Conservation (phyloP, 2,329 filamentous ascomycete species). For the Diplodia mutila region DNA sequence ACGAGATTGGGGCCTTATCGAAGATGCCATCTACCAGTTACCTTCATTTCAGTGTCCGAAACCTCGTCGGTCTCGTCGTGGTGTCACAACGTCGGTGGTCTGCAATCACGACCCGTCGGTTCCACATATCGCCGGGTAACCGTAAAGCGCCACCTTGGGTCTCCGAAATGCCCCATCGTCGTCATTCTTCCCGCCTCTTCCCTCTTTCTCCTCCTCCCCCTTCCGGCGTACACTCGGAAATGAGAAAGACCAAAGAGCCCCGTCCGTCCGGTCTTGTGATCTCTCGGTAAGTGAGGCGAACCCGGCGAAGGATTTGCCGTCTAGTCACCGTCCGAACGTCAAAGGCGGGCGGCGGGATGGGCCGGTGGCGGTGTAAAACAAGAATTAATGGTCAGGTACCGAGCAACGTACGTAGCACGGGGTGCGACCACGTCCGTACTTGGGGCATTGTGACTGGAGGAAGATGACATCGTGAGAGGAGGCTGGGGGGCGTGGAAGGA, state of each 20-base stretch:
- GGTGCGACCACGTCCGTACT: not conserved
- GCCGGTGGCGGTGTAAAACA: not conserved
- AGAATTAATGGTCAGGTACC: not conserved
- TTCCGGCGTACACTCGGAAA: too few species aligned
- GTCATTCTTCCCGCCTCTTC: not conserved
- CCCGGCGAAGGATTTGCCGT: not conserved
- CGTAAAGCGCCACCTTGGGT: not conserved
- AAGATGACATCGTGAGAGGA: not conserved
- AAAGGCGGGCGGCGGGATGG: too few species aligned
- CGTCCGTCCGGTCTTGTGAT: not conserved
- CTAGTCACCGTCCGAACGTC: not conserved
- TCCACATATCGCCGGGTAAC: not conserved
- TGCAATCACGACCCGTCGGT: not conserved
- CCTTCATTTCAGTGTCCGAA: not conserved
- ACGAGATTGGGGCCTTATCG: not conserved
- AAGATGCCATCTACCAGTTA: not conserved
- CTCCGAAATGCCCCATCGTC: not conserved
- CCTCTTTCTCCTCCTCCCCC: too few species aligned
- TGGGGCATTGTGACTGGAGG: not conserved
- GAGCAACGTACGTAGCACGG: not conserved
- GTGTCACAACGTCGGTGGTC: not conserved
- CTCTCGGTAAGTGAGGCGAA: not conserved
- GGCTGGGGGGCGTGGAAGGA: too few species aligned
- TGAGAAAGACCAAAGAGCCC: too few species aligned
- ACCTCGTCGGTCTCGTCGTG: not conserved